Percentiles rank a stretch among this genome's conserved stretches.
phyloP scores from a whole-genome alignment of 345 rosid species.

The Eucalyptus marginata region DNA sequence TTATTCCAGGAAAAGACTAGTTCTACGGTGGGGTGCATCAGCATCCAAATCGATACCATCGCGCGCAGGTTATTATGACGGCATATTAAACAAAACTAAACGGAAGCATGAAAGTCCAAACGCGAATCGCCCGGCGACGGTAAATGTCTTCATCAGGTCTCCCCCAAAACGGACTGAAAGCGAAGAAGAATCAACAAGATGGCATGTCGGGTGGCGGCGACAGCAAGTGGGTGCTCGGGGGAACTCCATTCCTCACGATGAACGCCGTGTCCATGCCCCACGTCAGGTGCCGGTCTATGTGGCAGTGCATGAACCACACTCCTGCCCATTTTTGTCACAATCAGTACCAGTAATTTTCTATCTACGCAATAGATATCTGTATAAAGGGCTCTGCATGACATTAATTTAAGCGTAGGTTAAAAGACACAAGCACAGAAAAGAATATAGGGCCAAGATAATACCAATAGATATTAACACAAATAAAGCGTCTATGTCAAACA shows the following conservation, averaged over 20 bases:
- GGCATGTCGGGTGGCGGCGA: slow-evolving; percentile 29
- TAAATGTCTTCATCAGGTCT: background rate
- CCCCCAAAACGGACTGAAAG: background rate
- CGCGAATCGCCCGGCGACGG: background rate
- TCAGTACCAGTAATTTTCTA: background rate
- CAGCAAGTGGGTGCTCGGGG: background rate
- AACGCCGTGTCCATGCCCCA: slow-evolving; percentile 30
- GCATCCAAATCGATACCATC: background rate
- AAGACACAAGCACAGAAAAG: background rate
- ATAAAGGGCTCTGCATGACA: background rate
- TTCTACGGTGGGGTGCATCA: background rate
- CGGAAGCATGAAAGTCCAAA: background rate
- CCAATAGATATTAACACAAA: background rate
- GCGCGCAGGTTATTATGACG: background rate
- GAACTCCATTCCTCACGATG: slow-evolving; percentile 12
- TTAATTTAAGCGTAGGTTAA: background rate
- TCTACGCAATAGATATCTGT: background rate
- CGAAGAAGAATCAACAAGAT: background rate
- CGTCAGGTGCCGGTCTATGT: slow-evolving; percentile 13
- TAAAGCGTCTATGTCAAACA: background rate
- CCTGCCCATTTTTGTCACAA: background rate
- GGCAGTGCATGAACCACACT: slow-evolving; percentile 33
- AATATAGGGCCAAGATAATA: background rate
- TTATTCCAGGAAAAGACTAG: background rate
- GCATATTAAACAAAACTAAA: background rate